Evolutionary conservation across 257 asterid genomes (phyloP), one percentile per base, ranked within the genome.

Genomic region (Forsythia suspensa): DNA sequence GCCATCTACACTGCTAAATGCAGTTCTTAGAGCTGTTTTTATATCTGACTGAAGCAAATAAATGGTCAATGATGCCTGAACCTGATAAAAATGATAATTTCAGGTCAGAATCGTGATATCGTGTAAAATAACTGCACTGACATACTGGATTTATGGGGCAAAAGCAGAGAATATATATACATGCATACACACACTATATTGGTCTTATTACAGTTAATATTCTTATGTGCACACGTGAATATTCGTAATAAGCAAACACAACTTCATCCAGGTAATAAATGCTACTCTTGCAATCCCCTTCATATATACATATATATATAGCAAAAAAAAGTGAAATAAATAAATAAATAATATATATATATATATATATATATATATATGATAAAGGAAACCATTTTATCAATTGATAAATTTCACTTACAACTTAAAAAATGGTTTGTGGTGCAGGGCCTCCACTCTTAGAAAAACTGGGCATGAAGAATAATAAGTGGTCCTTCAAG

Each of bases 21-120:
- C 99, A 88, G 97, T 88, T 85, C 88, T 96, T 71, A 96, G 83
- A 75, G 98, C 98, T 82, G 93, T 83, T 85, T 94, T 96, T 65
- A 96, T 89, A 84, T 96, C 99, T 41, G 97, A 92, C 85, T 96
- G 99, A 78, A 96, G 97, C 89, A 96, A 88, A 83, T 89, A 89
- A 83, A 94, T 86, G 37, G 92, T 82, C 77, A 84, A 89, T 63
- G 99, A 94, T 81, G 98, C 92, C 86, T 88, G 97, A 76, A 96
- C 97, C 99, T 96, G 99, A 81, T 79, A 86, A 75, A 29, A 18
- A 73, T 73, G 74, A 81, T 52, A 78, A 41, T 71, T 48, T 79
- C 43, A 59, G 72, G 20, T 57, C 41, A 83, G 77, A 73, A 76
- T 59, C n/a, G n/a, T n/a, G n/a, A n/a, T n/a, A n/a, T n/a, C n/a